Evolutionary conservation across 495 filamentous ascomycete genomes (phyloP).

Genomic region (Daldinia concentrica): DNA sequence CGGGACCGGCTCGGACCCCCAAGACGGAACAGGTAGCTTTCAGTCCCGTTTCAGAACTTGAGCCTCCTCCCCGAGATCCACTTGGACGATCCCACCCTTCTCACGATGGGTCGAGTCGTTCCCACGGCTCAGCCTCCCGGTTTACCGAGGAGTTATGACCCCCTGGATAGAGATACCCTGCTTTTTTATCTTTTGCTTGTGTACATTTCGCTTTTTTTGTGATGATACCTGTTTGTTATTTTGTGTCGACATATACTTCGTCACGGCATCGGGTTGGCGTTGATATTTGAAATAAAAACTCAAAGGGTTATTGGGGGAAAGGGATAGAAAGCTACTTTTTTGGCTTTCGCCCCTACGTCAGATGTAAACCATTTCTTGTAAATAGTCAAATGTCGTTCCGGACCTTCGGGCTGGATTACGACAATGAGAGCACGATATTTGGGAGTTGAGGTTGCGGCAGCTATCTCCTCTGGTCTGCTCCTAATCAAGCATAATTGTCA

Average conservation of each 20-base stretch:
- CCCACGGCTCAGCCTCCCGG: slow-evolving; percentile 54
- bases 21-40: slow-evolving; percentile 55
- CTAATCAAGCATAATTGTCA: slow-evolving; percentile 44
- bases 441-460: slow-evolving; percentile 33
- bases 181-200: slow-evolving; percentile 28
- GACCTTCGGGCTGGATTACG: slow-evolving; percentile 17
- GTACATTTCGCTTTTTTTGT: slow-evolving; percentile 33
- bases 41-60: slow-evolving; percentile 42
- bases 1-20: slow-evolving; percentile 56
- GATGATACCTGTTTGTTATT: slow-evolving; percentile 43
- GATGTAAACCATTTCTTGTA: slow-evolving; percentile 41
- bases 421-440: slow-evolving; percentile 27
- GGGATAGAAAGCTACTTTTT: slow-evolving; percentile 10
- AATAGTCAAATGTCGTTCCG: slow-evolving; percentile 34
- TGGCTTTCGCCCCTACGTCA: slow-evolving; percentile 24
- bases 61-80: slow-evolving; percentile 47
- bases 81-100: slow-evolving; percentile 57
- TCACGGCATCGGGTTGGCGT: slow-evolving; percentile 41
- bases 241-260: slow-evolving; percentile 17
- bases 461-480: slow-evolving; percentile 34
- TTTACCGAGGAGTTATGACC: slow-evolving; percentile 64
- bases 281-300: slow-evolving; percentile 36
- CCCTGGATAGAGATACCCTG: slow-evolving; percentile 35
- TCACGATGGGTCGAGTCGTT: slow-evolving; percentile 54
- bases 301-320: slow-evolving; percentile 14